phyloP scores from a whole-genome alignment of 2,329 filamentous ascomycete species.

The Trichoderma semiorbis region DNA sequence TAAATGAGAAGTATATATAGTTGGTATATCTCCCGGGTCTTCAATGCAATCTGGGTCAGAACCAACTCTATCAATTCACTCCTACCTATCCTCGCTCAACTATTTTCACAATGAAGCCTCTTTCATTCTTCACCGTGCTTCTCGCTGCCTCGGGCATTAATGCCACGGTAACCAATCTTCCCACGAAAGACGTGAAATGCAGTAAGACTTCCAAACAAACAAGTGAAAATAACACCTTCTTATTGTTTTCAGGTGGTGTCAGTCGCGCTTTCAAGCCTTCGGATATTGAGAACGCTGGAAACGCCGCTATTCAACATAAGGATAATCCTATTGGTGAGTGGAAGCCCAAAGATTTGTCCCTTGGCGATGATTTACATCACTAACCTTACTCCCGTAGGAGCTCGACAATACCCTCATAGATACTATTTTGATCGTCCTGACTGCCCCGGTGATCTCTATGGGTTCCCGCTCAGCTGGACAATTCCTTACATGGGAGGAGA shows the following conservation, averaged over 20 bases:
- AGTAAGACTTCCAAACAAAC: not conserved
- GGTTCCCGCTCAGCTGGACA: not conserved
- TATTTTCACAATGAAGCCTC: not conserved
- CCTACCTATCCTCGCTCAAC: not conserved
- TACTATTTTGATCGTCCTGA: not conserved
- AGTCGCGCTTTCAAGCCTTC: not conserved
- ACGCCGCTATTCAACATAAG: not conserved
- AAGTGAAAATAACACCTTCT: not conserved
- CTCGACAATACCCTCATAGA: not conserved
- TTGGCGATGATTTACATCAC: not conserved
- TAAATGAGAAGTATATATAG: not conserved
- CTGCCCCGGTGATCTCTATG: not conserved
- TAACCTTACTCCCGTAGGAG: not conserved
- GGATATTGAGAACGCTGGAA: not conserved
- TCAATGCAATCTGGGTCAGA: not conserved
- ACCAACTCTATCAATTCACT: not conserved
- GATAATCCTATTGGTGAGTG: not conserved
- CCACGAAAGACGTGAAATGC: not conserved
- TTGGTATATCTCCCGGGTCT: not conserved
- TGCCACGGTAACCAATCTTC: not conserved
- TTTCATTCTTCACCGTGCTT: not conserved
- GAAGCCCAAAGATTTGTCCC: not conserved
- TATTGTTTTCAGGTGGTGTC: not conserved
- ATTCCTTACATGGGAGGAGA: not conserved
- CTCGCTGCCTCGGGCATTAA: not conserved